Conservation (phyloP, 225 moss, liverwort and hornwort species). For the Neckera pumila region DNA sequence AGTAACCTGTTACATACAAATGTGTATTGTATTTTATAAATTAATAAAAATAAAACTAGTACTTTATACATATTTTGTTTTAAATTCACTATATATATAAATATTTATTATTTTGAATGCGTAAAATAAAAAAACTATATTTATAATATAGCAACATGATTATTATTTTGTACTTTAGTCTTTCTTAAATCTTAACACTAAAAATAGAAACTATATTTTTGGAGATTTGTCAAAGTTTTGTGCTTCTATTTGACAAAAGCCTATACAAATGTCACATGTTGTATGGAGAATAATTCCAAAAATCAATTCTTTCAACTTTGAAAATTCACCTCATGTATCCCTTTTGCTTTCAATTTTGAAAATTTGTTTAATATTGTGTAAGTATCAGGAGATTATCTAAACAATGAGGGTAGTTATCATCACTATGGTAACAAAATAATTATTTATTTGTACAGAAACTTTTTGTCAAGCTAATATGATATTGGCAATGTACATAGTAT, state of each 20-base stretch:
- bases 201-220: background rate
- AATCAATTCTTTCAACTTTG: background rate
- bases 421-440: background rate
- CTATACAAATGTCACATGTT: background rate
- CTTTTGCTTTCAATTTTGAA: background rate
- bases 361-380: background rate
- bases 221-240: background rate
- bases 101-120: background rate
- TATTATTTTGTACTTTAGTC: background rate
- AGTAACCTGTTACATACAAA: fast-evolving
- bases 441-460: no score
- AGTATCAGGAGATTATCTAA: fast-evolving
- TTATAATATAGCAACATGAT: background rate
- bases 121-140: background rate
- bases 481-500: background rate
- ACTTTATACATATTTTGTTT: no score
- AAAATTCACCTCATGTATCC: background rate
- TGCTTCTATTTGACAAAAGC: background rate
- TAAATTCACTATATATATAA: background rate
- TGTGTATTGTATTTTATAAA: background rate
- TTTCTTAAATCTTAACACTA: fast-evolving
- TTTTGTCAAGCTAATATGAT: background rate
- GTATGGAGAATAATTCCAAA: no score
- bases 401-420: fast-evolving
- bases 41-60: background rate